phyloP scores from a whole-genome alignment of 108 stramenopile genomes.

The Pseudonitzschia delicatissima region DNA sequence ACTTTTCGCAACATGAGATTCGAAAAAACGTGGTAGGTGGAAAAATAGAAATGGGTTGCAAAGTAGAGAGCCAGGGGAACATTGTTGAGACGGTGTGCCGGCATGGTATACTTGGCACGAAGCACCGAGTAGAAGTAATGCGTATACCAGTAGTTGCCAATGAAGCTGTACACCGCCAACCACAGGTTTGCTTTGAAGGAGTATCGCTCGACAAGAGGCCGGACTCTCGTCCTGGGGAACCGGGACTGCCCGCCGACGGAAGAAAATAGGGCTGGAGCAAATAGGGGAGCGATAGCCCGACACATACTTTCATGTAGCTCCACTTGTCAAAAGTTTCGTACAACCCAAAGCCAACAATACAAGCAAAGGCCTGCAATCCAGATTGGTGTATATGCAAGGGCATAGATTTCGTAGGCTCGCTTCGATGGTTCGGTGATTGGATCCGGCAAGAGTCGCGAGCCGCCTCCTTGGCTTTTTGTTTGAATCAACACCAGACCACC shows the following conservation, averaged over 20 bases:
- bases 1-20: conserved; percentile 88
- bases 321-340: conserved; percentile 83
- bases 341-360: conserved; percentile 71
- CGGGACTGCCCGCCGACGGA: conserved; percentile 45
- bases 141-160: conserved; percentile 98
- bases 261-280: conserved; percentile 81
- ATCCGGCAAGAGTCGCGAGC: conserved; percentile 30
- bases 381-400: conserved; percentile 67
- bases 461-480: conserved; percentile 19
- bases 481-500: conserved; percentile 60
- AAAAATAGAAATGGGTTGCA: conserved; percentile 97
- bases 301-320: conserved; percentile 71
- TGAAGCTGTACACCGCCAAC: conserved; percentile 91
- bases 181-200: conserved; percentile 90
- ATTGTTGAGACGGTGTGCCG: conserved; percentile 90
- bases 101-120: conserved; percentile 94
- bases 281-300: conserved; percentile 74
- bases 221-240: conserved; percentile 61
- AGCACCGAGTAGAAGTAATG: conserved; percentile 96
- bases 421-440: conserved; percentile 64
- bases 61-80: conserved; percentile 93
- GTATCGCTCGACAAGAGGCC: conserved; percentile 76
- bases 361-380: conserved; percentile 82
- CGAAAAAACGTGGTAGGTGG: conserved; percentile 90
- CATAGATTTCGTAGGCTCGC: conserved; percentile 76